Conservation (phyloP, 805 yeast genomes). For the Wickerhamiella sorbophila region DNA sequence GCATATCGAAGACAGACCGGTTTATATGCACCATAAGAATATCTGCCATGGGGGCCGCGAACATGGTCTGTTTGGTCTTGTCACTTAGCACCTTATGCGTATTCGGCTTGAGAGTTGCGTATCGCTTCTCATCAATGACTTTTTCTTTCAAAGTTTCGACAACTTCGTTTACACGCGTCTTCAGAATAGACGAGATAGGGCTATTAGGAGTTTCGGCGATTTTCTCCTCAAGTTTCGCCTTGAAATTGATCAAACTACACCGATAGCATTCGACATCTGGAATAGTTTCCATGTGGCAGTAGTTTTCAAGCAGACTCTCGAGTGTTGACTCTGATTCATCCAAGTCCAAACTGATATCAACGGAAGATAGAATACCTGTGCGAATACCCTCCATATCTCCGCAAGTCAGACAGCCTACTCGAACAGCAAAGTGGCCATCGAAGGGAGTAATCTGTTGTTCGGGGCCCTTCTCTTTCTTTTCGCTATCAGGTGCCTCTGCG, state of each 20-base stretch:
- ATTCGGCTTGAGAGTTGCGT: constrained; percentile 57
- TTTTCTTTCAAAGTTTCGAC: constrained; percentile 44
- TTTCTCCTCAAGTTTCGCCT: constrained; percentile 19
- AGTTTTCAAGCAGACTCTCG: constrained; percentile 19
- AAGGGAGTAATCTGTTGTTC: constrained; percentile 63
- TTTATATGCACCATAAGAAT: constrained; percentile 70
- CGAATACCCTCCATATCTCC: constrained; percentile 92
- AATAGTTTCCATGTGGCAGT: constrained; percentile 56
- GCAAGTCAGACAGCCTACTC: constrained; percentile 82
- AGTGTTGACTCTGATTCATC: constrained; percentile 10
- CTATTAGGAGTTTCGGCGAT: constrained; percentile 1
- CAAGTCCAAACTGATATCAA: constrained; percentile 22
- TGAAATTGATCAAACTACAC: constrained; percentile 47
- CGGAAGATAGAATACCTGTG: constrained; percentile 46
- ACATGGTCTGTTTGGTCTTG: constrained; percentile 70
- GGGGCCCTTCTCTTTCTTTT: constrained; percentile 6
- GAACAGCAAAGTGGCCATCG: constrained; percentile 75
- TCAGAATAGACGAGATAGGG: constrained; percentile 22
- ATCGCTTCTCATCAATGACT: constrained; percentile 66
- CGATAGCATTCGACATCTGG: constrained; percentile 92
- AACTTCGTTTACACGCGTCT: constrained; percentile 35
- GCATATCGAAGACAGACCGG: constrained; percentile 83
- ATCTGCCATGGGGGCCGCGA: constrained; percentile 60
- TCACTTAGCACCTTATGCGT: constrained; percentile 60
- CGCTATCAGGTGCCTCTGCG: background rate